A percentile compares a stretch with the other conserved stretches of the same genome.
Evolutionary conservation across 179 eudicot species (phyloP).

Genomic region (Beta lomatogona): DNA sequence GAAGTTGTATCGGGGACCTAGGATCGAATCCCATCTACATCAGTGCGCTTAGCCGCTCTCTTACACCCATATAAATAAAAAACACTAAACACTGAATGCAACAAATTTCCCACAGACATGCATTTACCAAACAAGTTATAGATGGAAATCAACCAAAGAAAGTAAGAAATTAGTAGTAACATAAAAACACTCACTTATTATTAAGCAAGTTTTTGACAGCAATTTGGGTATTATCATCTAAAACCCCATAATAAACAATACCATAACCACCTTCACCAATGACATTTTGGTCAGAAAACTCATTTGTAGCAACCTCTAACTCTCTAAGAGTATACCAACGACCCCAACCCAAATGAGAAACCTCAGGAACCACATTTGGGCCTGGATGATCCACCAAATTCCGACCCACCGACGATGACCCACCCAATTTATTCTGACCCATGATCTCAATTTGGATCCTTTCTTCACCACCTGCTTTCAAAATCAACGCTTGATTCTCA

Average conservation of each 20-base stretch:
- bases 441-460: slow-evolving; percentile 27
- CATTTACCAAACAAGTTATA: neutral
- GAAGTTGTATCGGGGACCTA: no score
- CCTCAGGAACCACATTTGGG: slow-evolving; percentile 49
- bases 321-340: slow-evolving; percentile 77
- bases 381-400: slow-evolving; percentile 20
- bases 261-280: slow-evolving; percentile 89
- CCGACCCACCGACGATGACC: slow-evolving; percentile 15
- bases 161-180: neutral
- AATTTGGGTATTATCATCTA: slow-evolving; percentile 49
- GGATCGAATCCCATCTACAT: no score
- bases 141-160: neutral
- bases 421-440: slow-evolving; percentile 30
- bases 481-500: slow-evolving; percentile 20
- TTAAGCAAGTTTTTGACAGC: slow-evolving; percentile 80
- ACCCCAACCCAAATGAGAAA: slow-evolving; percentile 83
- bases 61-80: no score
- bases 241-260: slow-evolving; percentile 64
- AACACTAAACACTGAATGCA: neutral
- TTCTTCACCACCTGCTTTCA: slow-evolving; percentile 13
- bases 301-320: slow-evolving; percentile 61
- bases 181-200: slow-evolving; percentile 45
- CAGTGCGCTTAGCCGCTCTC: no score
- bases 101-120: neutral
- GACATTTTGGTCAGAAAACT: slow-evolving; percentile 60